Percentiles rank a stretch among this genome's conserved stretches.
Conservation (phyloP, 2,329 filamentous ascomycete species). For the Rosellinia necatrix region DNA sequence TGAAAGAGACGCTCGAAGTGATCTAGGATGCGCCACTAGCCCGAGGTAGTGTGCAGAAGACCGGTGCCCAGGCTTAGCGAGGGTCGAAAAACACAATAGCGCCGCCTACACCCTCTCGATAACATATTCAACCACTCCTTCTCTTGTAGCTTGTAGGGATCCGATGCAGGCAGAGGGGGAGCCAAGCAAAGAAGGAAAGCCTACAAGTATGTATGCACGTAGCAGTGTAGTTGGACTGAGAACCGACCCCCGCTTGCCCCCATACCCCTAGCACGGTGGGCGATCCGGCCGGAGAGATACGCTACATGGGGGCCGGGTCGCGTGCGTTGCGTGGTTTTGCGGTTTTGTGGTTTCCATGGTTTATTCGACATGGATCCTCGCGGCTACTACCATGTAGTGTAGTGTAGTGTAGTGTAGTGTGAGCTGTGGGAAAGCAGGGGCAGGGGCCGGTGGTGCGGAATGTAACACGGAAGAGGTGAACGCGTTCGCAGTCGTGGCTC, state of each 20-base stretch:
- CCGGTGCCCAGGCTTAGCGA: slow-evolving; percentile 8
- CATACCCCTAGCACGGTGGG: neutral
- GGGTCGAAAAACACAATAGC: slow-evolving; percentile 3
- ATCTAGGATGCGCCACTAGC: neutral
- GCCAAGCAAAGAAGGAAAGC: neutral
- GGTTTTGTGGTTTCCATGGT: too few relatives aligned
- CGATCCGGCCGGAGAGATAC: neutral
- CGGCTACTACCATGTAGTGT: slow-evolving; percentile 19
- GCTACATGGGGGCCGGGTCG: neutral
- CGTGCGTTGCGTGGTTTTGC: slow-evolving; percentile 4
- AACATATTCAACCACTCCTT: too few relatives aligned
- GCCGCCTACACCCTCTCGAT: too few relatives aligned
- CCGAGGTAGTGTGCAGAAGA: neutral
- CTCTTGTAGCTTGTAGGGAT: slow-evolving; percentile 3
- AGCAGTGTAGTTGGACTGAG: too few relatives aligned
- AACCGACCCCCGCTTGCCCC: too few relatives aligned
- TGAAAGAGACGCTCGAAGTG: neutral
- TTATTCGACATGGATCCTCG: slow-evolving; percentile 1
- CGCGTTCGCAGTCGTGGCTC: slow-evolving; percentile 19
- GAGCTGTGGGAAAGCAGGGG: slow-evolving; percentile 11
- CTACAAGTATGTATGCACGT: too few relatives aligned
- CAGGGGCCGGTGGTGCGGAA: slow-evolving; percentile 17
- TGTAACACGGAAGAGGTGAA: slow-evolving; percentile 13
- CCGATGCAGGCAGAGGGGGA: neutral
- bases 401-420: too few relatives aligned